Evolutionary conservation across 352 stramenopile genomes (phyloP).

Genomic region (Phytopythium litorale): DNA sequence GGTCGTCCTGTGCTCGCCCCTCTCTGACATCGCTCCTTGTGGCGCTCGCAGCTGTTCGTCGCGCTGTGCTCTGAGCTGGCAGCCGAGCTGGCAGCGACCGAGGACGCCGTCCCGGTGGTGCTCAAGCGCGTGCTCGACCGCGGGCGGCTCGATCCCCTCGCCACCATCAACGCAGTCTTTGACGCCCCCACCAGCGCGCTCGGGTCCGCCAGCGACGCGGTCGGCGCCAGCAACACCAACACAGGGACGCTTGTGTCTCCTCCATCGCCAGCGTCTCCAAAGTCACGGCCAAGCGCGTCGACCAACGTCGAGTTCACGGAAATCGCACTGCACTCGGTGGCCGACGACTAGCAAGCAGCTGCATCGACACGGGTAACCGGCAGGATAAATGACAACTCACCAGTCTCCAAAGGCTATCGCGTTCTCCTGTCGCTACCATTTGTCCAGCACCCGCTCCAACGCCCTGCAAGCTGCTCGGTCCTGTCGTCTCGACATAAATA

Average conservation of each 20-base stretch:
- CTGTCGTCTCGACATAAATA: background rate
- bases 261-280: conserved; percentile 9
- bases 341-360: conserved; percentile 16
- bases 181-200: conserved; percentile 10
- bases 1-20: background rate
- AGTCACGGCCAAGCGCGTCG: conserved; percentile 10
- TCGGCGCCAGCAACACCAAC: background rate
- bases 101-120: conserved; percentile 49
- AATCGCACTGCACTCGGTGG: conserved; percentile 53
- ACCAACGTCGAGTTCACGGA: conserved; percentile 58
- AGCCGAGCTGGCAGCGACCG: conserved; percentile 35
- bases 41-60: background rate
- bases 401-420: background rate
- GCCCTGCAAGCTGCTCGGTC: background rate
- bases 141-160: conserved; percentile 29
- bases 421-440: background rate
- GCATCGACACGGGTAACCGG: background rate
- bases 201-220: background rate
- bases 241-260: background rate
- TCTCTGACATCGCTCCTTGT: background rate
- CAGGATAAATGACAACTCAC: background rate
- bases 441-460: background rate
- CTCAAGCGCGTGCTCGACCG: conserved; percentile 56
- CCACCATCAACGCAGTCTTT: conserved; percentile 34
- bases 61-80: conserved; percentile 20